Evolutionary conservation across 2,329 filamentous ascomycete species (phyloP).

Genomic region (Tolypocladium ovalisporum): DNA sequence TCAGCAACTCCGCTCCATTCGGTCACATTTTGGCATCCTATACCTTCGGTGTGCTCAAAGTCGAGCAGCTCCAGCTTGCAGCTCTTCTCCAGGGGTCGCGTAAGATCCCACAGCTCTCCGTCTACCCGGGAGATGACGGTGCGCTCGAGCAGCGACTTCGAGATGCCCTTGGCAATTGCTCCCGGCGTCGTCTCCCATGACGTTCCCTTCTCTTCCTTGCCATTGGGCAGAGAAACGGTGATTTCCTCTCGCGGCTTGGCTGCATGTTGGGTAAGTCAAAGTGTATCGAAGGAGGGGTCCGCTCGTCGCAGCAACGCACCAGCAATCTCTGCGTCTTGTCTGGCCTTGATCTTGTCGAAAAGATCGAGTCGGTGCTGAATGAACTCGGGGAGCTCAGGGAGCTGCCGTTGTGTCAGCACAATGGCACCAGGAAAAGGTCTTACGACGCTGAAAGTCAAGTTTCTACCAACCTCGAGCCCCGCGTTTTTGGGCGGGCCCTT

Average conservation of each 20-base stretch:
- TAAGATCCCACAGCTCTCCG: conserved; percentile 82
- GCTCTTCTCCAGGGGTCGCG: conserved; percentile 78
- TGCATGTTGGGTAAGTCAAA: conserved; percentile 21
- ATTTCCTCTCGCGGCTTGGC: conserved; percentile 63
- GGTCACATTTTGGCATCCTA: neutral
- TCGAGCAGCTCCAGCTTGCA: conserved; percentile 76
- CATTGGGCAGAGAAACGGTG: conserved; percentile 62
- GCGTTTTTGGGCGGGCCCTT: conserved; percentile 45
- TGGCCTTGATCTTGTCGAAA: conserved; percentile 80
- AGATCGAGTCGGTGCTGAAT: conserved; percentile 75
- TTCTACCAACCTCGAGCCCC: conserved; percentile 33
- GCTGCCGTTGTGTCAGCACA: conserved; percentile 15
- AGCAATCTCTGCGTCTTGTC: conserved; percentile 64
- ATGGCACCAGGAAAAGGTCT: conserved; percentile 22
- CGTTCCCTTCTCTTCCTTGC: conserved; percentile 60
- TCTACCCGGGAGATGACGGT: conserved; percentile 81
- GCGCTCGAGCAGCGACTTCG: conserved; percentile 74
- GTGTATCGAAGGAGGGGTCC: neutral
- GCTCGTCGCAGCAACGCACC: conserved; percentile 16
- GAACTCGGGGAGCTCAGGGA: conserved; percentile 54
- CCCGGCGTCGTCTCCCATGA: conserved; percentile 88
- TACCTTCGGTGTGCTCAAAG: conserved; percentile 49
- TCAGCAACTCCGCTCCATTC: neutral
- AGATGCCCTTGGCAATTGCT: conserved; percentile 67
- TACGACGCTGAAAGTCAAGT: conserved; percentile 5